Percentiles rank a stretch among this genome's conserved stretches.
Evolutionary conservation across 2,329 filamentous ascomycete species (phyloP).

Genomic region (Clonostachys rhizophaga): DNA sequence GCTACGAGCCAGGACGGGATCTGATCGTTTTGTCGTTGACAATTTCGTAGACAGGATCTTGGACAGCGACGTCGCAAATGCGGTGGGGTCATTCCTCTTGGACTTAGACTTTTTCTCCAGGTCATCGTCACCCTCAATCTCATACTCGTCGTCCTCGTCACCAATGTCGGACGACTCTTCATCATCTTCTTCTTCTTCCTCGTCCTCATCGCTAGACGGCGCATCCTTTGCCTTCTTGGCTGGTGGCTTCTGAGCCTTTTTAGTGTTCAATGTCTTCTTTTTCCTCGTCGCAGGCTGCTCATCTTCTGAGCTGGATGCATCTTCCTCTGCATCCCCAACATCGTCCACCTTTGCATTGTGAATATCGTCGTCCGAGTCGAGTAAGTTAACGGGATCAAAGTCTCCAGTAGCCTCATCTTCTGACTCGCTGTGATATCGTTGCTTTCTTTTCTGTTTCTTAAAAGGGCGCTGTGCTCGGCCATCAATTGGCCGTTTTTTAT

Average conservation of each 20-base stretch:
- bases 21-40: conserved; percentile 71
- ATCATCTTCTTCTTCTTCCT: conserved; percentile 26
- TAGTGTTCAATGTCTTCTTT: conserved; percentile 19
- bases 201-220: conserved; percentile 14
- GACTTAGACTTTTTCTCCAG: conserved; percentile 44
- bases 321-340: conserved; percentile 29
- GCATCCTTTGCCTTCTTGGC: conserved; percentile 11
- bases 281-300: conserved; percentile 18
- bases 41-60: conserved; percentile 92
- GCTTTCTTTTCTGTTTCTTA: conserved; percentile 47
- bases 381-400: conserved; percentile 46
- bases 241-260: conserved; percentile 12
- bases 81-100: conserved; percentile 88
- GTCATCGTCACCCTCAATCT: conserved; percentile 11
- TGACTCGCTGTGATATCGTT: conserved; percentile 49
- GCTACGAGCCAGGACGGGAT: conserved; percentile 88
- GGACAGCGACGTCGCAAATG: conserved; percentile 88
- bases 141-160: conserved; percentile 24
- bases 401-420: conserved; percentile 28
- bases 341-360: conserved; percentile 49
- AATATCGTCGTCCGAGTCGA: conserved; percentile 54
- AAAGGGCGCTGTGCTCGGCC: conserved; percentile 29
- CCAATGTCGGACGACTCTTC: conserved; percentile 20
- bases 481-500: conserved; percentile 24
- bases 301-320: conserved; percentile 28